A percentile compares a stretch with the other conserved stretches of the same genome.
Evolutionary conservation across 495 filamentous ascomycete genomes (phyloP).

Genomic region (Trichoderma asperelloides): DNA sequence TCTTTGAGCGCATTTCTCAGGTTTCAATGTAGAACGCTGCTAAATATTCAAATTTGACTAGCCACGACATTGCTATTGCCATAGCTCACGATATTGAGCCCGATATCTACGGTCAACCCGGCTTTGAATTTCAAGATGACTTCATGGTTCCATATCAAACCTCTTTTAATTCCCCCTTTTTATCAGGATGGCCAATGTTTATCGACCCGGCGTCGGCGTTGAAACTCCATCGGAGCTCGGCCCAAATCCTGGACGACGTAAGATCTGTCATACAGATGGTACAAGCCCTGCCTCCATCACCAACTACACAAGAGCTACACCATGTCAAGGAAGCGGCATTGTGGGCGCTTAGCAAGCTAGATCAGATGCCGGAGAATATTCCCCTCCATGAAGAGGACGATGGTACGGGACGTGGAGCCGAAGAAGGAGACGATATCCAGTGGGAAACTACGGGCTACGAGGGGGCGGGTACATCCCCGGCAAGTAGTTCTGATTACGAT

Average conservation of each 20-base stretch:
- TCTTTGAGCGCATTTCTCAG: background rate
- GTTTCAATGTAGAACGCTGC: background rate
- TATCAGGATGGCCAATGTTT: constrained; percentile 21
- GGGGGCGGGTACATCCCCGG: background rate
- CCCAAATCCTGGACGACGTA: constrained; percentile 33
- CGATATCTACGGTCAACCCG: constrained; percentile 17
- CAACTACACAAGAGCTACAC: constrained; percentile 23
- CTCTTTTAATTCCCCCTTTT: constrained; percentile 28
- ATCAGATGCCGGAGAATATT: constrained; percentile 18
- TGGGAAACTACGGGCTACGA: background rate
- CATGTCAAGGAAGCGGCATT: constrained; percentile 24
- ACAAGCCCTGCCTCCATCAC: constrained; percentile 19
- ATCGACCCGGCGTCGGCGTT: constrained; percentile 22
- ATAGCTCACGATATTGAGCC: constrained; percentile 25
- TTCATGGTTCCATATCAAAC: constrained; percentile 20
- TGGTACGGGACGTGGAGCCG: background rate
- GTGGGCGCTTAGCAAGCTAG: constrained; percentile 27
- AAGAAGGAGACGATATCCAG: constrained; percentile 2
- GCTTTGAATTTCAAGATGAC: constrained; percentile 25
- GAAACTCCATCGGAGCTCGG: constrained; percentile 21
- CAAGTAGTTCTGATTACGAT: background rate
- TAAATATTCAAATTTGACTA: background rate
- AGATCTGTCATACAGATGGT: constrained; percentile 25
- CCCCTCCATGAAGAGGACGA: constrained; percentile 9
- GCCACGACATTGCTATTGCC: constrained; percentile 23